Base-by-base conservation (phyloP, 2,329 filamentous ascomycete species). In the Acrocalymma vagum region DNA sequence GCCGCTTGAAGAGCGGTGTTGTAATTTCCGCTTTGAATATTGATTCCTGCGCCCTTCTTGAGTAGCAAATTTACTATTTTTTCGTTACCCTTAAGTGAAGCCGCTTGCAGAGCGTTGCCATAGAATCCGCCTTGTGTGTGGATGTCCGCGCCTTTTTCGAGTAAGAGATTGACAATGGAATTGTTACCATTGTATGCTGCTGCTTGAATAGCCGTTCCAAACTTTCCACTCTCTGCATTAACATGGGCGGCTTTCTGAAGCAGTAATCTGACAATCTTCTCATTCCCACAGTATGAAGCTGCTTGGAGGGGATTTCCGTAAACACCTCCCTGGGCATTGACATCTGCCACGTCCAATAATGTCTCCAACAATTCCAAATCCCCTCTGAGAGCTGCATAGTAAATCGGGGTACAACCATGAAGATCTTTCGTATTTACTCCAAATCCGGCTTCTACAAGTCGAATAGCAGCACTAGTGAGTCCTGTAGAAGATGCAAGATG, bases 131-230 rank as follows among this genome's bases (percentile, higher is more conserved):
- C 7, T 15, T 15, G 23, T 25, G 14, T 9, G 8, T 42, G 29
- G 9, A 42, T 17, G 18, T 36, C 39, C 18, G 26, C 39, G 13
- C 32, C 39, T 8, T 30, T 18, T 6, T 30, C 39, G 11, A 29
- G 5, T 11, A 42, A 18, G 4, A 37, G 18, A 13, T 37, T 29
- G 8, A 42, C 32, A 23, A 42, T 30, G 14, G 35, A 18, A n/a
- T 6, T 17, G 26, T n/a, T 35, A 9, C n/a, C 14, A 31, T 22
- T 22, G 4, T 43, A 51, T 34, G 58, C 55, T 13, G 54, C 51
- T 4, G 50, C 54, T 23, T 58, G 50, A 17, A 61, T 43, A 10
- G 58, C 53, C 7, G 55, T 57, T 11, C 52, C 55, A 24, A 40
- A 46, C 16, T 43, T 39, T 13, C 50, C 42, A 15, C 48, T 52